Evolutionary conservation across 202 grass and related monocot genomes (phyloP).

Genomic region (Setaria viridis): DNA sequence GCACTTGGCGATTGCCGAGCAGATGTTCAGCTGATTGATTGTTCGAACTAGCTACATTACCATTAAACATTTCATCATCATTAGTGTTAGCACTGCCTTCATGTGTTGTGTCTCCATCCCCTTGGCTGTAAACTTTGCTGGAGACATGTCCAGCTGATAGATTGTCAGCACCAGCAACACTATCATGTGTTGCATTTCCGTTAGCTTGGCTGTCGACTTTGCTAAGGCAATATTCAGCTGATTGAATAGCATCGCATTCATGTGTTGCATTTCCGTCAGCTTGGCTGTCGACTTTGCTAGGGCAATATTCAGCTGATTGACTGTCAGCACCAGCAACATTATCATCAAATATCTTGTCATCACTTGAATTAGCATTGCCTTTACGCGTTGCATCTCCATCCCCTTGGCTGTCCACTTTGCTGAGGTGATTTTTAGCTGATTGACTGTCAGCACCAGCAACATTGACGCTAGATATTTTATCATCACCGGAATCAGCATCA

Average conservation of each 20-base stretch:
- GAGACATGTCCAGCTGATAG: background rate
- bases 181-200: background rate
- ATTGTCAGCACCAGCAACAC: conserved; percentile 33
- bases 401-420: background rate
- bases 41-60: conserved; percentile 24
- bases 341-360: conserved; percentile 22
- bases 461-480: conserved; percentile 24
- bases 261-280: background rate
- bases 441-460: conserved; percentile 24
- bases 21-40: conserved; percentile 16
- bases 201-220: conserved; percentile 2
- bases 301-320: conserved; percentile 1
- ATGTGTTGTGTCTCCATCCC: background rate
- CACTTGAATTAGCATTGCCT: background rate
- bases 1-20: background rate
- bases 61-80: conserved; percentile 22
- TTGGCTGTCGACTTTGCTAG: background rate
- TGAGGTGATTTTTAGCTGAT: background rate
- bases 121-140: background rate
- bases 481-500: background rate
- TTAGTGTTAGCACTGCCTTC: background rate
- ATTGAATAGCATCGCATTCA: conserved; percentile 2
- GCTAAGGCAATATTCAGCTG: background rate
- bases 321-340: conserved; percentile 33
- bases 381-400: background rate